Evolutionary conservation across 2,329 filamentous ascomycete species (phyloP), one percentile per base, ranked within the genome.

Genomic region (Nothophaeocryptopus gaeumannii): DNA sequence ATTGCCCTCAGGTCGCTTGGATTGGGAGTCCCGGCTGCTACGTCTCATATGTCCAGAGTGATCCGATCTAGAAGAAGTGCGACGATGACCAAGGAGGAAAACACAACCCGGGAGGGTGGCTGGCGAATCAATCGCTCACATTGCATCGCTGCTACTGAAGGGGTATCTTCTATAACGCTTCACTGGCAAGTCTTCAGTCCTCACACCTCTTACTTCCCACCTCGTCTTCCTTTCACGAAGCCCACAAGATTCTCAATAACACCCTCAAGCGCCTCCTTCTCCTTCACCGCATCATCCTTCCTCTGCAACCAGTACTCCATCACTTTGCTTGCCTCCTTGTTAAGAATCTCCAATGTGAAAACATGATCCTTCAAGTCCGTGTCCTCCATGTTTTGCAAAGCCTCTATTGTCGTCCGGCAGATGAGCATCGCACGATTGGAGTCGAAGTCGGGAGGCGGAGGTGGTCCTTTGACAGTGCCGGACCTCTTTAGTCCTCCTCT

Each of bases 171-270:
- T 26, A 26, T 26, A 26, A 26, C 20, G 20, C 20, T 26, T 7
- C 20, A 26, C 20, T 26, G 20, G 7, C 20, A 26, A 26, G 20
- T 39, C 37, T 30, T 29, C 38, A 40, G 10, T 11, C 20, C 20
- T 40, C 29, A n/a, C 11, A 9, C 38, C 38, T 33, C 42, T 45
- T 36, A 13, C 16, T 29, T 43, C 20, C 56, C 54, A 26, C 61
- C 56, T 42, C 49, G 89, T 83, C 72, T 91, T 89, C 68, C 89
- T 69, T 90, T 93, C 30, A 70, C 67, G 45, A 68, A 69, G 3
- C 67, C 67, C 37, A 96, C 92, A 58, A 97, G 71, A 69, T 96
- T 96, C 72, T 96, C 92, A 78, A 97, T 96, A 12, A 97, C 92
- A 0, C 89, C 90, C 67, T 97, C 92, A 68, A 96, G 93, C 2